Evolutionary conservation across 495 filamentous ascomycete genomes (phyloP), one percentile per base, ranked within the genome.

Genomic region (Aspergillus carlsbadensis): DNA sequence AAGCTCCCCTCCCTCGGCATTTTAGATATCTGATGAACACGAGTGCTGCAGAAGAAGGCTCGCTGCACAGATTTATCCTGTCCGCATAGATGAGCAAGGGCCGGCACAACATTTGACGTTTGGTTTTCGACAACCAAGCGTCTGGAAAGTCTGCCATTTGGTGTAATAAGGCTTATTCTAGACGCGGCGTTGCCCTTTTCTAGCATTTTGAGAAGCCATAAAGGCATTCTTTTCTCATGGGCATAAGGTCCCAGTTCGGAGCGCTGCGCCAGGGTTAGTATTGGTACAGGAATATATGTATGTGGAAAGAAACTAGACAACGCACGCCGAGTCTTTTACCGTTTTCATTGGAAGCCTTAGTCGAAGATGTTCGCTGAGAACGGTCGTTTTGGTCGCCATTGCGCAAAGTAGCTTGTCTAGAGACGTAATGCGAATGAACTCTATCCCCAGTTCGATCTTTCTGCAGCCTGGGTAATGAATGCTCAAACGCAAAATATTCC

Each of bases 161-260:
- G 42, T 29, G 75, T 71, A 22, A 87, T 82, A 35, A 71, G 81
- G 67, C 84, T 84, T 55, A 74, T 66, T 13, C 76, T 73, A 31
- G 78, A 80, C 22, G 82, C 72, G 51, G 80, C 81, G 14, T 83
- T 84, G 22, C 86, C 84, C 39, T 76, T 81, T 59, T 87, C 81
- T 4, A 97, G 80, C 63, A 88, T 72, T 18, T 79, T 77, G 10
- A 81, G 79, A 7, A 98, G 81, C 85, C 88, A 89, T 10, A 74
- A 74, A 1, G 94, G 94, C 94, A 98, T 98, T 57, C 83, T 81
- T 35, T 88, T 85, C 68, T 98, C 94, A 65, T 90, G 82, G 6
- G 91, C 90, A 74, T 94, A 84, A 11, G 87, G 89, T 0, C 94
- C 94, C 34, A 98, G 78, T 62, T 97, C 90, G 13, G 71, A 54